Base-by-base conservation (phyloP, 2,329 filamentous ascomycete genomes). In the Nemania serpens region DNA sequence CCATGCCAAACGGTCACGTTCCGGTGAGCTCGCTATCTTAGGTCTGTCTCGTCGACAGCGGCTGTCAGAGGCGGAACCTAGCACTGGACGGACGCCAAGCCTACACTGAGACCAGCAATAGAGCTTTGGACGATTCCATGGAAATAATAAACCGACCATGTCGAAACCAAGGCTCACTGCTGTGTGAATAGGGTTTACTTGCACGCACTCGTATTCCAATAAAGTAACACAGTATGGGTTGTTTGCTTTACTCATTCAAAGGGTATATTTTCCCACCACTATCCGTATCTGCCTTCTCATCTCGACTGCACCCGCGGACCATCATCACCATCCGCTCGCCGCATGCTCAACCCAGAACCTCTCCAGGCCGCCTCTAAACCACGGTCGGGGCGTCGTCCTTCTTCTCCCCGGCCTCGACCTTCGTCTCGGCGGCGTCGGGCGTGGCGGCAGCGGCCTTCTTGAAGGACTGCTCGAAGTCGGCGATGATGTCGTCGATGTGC, bases 401-500 rank as follows among this genome's bases (percentile, higher is more conserved):
- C 73, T 79, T 62, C n/a, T 36, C 36, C 11, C 15, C 36, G 36
- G 36, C 15, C 11, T 3, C 36, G 11, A 79, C 15, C 41, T 43
- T 20, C 11, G 59, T 63, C 50, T 64, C 67, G n/a, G 65, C 69
- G n/a, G 34, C 63, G 6, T 34, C 41, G 3, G 61, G 41, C 5
- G 71, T 77, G 3, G 82, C 76, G 7, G 79, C 82, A 22, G 76
- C 71, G 0, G 84, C 83, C 25, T 84, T 82, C 73, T 86, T 84
- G 77, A 97, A 96, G 0, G 91, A 91, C 81, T 97, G 93, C 76
- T 94, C 89, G 74, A 98, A 97, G 78, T 98, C 94, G 69, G 88
- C 90, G 73, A 97, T 95, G 71, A 98, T 97, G 73, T 98, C 94
- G 79, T 97, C 93, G 74, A 98, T 96, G 76, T 97, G 93, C 80